Evolutionary conservation across 805 yeast species (phyloP).

Genomic region (Ascoidea rubescens): DNA sequence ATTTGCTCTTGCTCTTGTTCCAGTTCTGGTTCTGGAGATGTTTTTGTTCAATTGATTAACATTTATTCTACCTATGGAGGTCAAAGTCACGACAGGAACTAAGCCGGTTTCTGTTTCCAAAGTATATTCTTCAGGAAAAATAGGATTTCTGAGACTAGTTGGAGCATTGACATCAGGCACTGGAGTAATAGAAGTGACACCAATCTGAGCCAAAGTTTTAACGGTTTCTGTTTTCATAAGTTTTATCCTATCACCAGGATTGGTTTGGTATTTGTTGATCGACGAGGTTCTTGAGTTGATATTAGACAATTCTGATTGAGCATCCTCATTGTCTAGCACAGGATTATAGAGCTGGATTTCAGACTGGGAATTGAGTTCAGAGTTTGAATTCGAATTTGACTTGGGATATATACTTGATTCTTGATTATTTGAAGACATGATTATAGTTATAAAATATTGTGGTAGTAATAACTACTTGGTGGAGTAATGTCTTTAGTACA

Average conservation of each 20-base stretch:
- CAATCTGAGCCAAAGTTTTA: slow-evolving; percentile 49
- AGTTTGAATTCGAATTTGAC: not conserved
- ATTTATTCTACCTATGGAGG: slow-evolving; percentile 43
- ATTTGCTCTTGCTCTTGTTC: slow-evolving; percentile 14
- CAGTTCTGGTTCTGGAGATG: slow-evolving; percentile 24
- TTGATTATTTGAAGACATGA: too few species aligned
- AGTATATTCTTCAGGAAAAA: slow-evolving; percentile 88
- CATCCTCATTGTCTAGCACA: slow-evolving; percentile 23
- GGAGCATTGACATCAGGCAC: slow-evolving; percentile 46
- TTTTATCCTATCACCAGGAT: slow-evolving; percentile 16
- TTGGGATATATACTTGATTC: not conserved
- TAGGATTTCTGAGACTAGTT: slow-evolving; percentile 39
- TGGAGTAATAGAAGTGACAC: slow-evolving; percentile 41
- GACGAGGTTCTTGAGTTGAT: slow-evolving; percentile 13
- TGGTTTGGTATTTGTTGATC: slow-evolving; percentile 8
- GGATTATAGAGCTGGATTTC: not conserved
- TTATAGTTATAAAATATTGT: too few species aligned
- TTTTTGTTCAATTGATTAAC: too few species aligned
- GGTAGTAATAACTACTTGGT: too few species aligned
- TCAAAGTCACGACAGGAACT: slow-evolving; percentile 67
- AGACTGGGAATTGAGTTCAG: not conserved
- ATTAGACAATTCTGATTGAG: slow-evolving; percentile 27
- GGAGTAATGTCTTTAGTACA: too few species aligned
- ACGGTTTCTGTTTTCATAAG: slow-evolving; percentile 58
- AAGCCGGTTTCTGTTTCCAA: slow-evolving; percentile 81